Percentiles rank a stretch among this genome's conserved stretches.
Conservation (phyloP, 148 eudicot species). For the Vaccinium darrowii region DNA sequence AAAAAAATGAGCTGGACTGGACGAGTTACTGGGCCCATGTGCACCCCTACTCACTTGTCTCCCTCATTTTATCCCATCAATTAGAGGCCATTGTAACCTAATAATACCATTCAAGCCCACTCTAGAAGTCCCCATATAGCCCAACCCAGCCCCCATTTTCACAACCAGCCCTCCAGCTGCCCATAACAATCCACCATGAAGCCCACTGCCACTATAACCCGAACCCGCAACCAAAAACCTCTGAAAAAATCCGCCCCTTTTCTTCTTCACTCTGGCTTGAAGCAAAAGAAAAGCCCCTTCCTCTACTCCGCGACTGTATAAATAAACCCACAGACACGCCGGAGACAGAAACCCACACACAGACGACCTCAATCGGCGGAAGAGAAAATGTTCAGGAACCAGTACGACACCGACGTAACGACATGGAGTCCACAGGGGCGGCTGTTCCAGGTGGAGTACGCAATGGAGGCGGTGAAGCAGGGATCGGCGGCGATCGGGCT, state of each 20-base stretch:
- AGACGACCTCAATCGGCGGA: background rate
- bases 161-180: background rate
- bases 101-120: background rate
- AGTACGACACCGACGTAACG: slow-evolving; percentile 98
- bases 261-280: slow-evolving; percentile 26
- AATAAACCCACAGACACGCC: background rate
- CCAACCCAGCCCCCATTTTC: background rate
- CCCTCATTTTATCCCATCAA: background rate
- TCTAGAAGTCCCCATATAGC: background rate
- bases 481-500: slow-evolving; percentile 95
- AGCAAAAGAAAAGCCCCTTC: slow-evolving; percentile 32
- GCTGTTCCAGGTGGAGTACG: slow-evolving; percentile 91
- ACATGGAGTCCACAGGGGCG: slow-evolving; percentile 97
- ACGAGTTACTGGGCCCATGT: too few relatives aligned
- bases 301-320: background rate
- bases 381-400: slow-evolving; percentile 78
- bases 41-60: too few relatives aligned
- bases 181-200: background rate
- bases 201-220: background rate
- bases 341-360: background rate
- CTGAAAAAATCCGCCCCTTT: background rate
- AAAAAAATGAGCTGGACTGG: too few relatives aligned
- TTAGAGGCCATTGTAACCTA: background rate
- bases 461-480: slow-evolving; percentile 99
- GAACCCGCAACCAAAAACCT: background rate